phyloP scores from a whole-genome alignment of 331 rosid species.

The Rosa hybrid region DNA sequence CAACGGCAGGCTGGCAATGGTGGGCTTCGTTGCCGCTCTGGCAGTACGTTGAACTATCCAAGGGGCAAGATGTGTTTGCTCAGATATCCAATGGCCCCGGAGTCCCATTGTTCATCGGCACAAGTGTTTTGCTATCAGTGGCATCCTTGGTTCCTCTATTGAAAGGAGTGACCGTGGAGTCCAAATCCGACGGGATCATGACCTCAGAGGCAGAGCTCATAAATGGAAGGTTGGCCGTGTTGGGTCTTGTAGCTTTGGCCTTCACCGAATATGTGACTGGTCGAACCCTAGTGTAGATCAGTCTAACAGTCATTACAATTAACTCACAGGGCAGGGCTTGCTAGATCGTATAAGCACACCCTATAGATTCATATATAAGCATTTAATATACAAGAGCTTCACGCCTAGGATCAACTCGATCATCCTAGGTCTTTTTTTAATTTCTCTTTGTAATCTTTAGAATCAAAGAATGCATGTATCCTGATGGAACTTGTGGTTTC shows the following conservation, averaged over 20 bases:
- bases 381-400: no score
- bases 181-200: conserved; percentile 58
- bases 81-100: conserved; percentile 64
- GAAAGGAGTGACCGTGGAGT: conserved; percentile 71
- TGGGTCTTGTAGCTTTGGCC: conserved; percentile 78
- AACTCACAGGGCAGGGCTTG: no score
- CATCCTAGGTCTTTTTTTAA: no score
- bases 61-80: conserved; percentile 58
- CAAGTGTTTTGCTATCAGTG: conserved; percentile 48
- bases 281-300: conserved; percentile 35
- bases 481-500: no score
- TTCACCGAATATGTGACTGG: conserved; percentile 71
- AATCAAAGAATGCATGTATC: no score
- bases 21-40: conserved; percentile 72
- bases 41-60: conserved; percentile 62
- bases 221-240: conserved; percentile 86
- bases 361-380: no score
- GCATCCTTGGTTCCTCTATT: conserved; percentile 76
- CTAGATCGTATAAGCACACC: no score
- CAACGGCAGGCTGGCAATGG: conserved; percentile 83
- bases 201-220: conserved; percentile 71
- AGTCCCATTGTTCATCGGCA: conserved; percentile 58
- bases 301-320: no score
- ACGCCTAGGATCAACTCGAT: no score
- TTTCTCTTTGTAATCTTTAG: no score